phyloP scores from a whole-genome alignment of 331 rosid species.

The Pyracantha coccinea region DNA sequence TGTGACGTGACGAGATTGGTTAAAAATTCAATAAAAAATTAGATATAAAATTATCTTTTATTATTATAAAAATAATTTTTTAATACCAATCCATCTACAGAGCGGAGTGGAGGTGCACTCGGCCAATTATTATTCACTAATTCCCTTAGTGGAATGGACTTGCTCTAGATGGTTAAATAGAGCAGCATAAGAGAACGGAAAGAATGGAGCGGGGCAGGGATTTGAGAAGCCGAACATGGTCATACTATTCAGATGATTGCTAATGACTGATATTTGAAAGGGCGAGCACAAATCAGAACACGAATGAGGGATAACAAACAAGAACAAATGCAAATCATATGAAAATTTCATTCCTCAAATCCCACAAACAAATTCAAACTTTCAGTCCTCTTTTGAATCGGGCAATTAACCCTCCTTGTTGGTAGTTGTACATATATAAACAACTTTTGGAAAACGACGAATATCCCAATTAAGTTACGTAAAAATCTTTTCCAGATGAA shows the following conservation, averaged over 20 bases:
- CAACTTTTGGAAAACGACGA: constrained; percentile 22
- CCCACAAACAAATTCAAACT: constrained; percentile 26
- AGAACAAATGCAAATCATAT: constrained; percentile 19
- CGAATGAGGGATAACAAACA: background rate
- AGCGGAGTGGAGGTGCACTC: too few species aligned
- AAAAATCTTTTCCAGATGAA: constrained; percentile 5
- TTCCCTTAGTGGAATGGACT: too few species aligned
- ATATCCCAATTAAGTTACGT: constrained; percentile 24
- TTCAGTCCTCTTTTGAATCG: constrained; percentile 33
- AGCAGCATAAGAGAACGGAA: too few species aligned
- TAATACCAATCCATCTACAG: too few species aligned
- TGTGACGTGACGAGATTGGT: too few species aligned
- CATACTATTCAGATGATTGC: background rate
- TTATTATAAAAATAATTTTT: too few species aligned
- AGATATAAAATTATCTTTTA: too few species aligned
- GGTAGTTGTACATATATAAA: constrained; percentile 31
- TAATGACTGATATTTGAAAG: background rate
- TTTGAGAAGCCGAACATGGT: too few species aligned
- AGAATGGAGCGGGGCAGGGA: too few species aligned
- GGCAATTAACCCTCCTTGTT: constrained; percentile 42
- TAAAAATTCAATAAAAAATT: too few species aligned
- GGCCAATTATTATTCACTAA: too few species aligned
- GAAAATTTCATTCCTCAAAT: constrained; percentile 19
- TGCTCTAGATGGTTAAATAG: too few species aligned
- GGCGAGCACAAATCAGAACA: background rate